phyloP scores from a whole-genome alignment of 2,329 filamentous ascomycete species.

The Trichoderma koningii region DNA sequence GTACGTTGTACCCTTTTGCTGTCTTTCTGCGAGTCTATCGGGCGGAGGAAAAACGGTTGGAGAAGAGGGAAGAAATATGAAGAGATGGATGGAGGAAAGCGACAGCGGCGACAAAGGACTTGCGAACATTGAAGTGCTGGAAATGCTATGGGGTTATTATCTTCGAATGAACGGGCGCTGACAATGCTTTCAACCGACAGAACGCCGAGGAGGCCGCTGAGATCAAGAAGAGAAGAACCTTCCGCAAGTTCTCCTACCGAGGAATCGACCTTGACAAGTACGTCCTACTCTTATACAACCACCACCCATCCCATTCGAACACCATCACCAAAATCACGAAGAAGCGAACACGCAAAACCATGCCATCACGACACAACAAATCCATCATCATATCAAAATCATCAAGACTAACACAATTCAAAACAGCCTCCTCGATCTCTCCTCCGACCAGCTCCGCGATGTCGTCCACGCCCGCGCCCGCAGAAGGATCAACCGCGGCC shows the following conservation, averaged over 20 bases:
- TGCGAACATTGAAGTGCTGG: slow-evolving; percentile 11
- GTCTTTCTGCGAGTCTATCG: too few relatives aligned
- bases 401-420: not conserved
- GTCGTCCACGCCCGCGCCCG: slow-evolving; percentile 98
- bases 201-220: slow-evolving; percentile 98
- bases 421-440: slow-evolving; percentile 92
- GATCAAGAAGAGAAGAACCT: slow-evolving; percentile 99
- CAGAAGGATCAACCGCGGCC: slow-evolving; percentile 98
- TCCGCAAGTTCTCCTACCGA: slow-evolving; percentile 99
- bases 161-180: not conserved
- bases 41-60: too few relatives aligned
- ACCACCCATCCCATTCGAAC: not conserved
- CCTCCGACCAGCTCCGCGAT: slow-evolving; percentile 97
- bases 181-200: slow-evolving; percentile 48
- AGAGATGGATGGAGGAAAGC: slow-evolving; percentile 29
- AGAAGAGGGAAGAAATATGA: not conserved
- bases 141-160: not conserved
- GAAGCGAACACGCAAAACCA: not conserved
- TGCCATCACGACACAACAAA: not conserved
- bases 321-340: not conserved
- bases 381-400: not conserved
- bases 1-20: slow-evolving; percentile 56
- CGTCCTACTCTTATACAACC: slow-evolving; percentile 44
- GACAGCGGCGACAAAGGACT: slow-evolving; percentile 3
- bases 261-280: slow-evolving; percentile 99